A percentile compares a stretch with the other conserved stretches of the same genome.
Conservation (phyloP, 1,284 basidiomycete genomes). For the Trichosporon sp. region DNA sequence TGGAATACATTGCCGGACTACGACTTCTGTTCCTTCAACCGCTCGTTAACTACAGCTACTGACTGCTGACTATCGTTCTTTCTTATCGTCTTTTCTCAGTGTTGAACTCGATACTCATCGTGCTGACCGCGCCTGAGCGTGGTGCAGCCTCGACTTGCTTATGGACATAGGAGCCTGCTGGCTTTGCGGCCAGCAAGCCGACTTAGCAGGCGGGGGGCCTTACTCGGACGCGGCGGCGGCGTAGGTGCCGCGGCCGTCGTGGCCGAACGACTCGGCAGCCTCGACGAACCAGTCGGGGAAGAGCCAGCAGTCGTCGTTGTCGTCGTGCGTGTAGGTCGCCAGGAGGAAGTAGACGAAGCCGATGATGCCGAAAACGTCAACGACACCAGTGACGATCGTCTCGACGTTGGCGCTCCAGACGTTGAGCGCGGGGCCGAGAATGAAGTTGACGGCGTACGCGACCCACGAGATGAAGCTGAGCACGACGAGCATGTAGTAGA, state of each 20-base stretch:
- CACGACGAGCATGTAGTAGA: conserved; percentile 34
- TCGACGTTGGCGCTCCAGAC: conserved; percentile 40
- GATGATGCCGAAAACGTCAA: conserved; percentile 38
- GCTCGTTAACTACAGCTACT: background rate
- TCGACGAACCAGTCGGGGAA: conserved; percentile 46
- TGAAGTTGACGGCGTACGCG: conserved; percentile 42
- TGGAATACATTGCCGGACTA: conserved; percentile 2
- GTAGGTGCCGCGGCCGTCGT: conserved; percentile 41
- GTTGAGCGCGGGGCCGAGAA: conserved; percentile 38
- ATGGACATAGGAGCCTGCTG: background rate
- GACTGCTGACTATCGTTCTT: background rate
- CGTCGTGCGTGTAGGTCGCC: conserved; percentile 40
- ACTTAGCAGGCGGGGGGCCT: background rate
- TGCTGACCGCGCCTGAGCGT: background rate
- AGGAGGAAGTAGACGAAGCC: conserved; percentile 46
- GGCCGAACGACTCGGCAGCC: conserved; percentile 24
- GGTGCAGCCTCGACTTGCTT: background rate
- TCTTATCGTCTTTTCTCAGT: background rate
- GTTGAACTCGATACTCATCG: background rate
- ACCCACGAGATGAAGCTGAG: conserved; percentile 37
- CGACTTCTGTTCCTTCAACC: background rate
- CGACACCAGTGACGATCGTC: conserved; percentile 43
- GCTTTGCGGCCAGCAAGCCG: background rate
- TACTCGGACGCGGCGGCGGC: conserved; percentile 28
- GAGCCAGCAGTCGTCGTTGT: conserved; percentile 38